These are phyloP conservation scores for Ulvella scutata DNA, from an alignment of 139 green algal species.

Conservation along the genomic window DNA sequence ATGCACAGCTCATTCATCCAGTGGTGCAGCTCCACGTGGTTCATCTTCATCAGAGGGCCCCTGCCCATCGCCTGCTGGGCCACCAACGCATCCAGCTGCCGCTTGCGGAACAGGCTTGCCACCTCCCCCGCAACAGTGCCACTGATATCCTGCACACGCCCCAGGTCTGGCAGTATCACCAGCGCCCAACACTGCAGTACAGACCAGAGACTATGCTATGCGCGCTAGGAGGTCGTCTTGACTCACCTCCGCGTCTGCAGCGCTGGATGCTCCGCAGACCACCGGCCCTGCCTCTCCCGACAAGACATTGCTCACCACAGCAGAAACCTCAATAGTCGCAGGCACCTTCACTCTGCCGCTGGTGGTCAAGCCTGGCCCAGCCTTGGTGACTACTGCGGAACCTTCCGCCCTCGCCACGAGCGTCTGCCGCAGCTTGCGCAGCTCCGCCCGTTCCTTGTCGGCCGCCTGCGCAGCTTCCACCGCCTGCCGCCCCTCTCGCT, in stretches of 20 bases:
- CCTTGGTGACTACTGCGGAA: not conserved
- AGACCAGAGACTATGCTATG: not conserved
- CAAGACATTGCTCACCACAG: not conserved
- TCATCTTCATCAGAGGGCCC: not conserved
- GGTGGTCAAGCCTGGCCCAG: not conserved
- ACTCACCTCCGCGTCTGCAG: not conserved
- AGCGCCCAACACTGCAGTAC: not conserved
- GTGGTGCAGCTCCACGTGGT: not conserved
- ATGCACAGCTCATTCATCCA: constrained; percentile 2
- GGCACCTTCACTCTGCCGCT: not conserved
- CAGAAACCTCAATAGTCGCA: not conserved
- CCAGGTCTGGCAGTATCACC: not conserved
- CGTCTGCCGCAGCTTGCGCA: not conserved
- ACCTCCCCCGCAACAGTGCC: not conserved
- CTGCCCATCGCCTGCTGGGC: not conserved
- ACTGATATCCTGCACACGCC: not conserved
- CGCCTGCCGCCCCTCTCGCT: not conserved
- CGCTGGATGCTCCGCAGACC: not conserved
- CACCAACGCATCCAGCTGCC: not conserved
- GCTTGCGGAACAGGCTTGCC: not conserved
- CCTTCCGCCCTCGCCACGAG: not conserved
- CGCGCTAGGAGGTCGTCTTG: not conserved
- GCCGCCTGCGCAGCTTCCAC: not conserved
- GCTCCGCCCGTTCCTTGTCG: not conserved
- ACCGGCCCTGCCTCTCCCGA: not conserved